Base-by-base conservation (phyloP, 495 filamentous ascomycete species). In the Lasiosphaeria miniovina region DNA sequence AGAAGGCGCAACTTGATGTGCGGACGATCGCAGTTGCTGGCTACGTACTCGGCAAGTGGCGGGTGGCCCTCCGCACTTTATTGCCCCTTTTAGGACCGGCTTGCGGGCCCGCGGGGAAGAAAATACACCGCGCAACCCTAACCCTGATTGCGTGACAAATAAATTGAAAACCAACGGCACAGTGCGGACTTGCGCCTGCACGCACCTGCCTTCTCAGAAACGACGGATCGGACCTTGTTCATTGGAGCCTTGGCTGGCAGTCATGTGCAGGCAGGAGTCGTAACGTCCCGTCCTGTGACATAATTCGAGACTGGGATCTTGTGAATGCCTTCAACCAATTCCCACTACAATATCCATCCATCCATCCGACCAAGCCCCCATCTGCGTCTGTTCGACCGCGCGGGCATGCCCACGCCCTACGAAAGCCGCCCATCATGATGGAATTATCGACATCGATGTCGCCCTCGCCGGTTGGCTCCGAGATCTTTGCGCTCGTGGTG, bases 401-500 rank as follows among this genome's bases (percentile, higher is more conserved):
- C 36, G 49, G 43, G 62, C 10, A 64, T 68, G 68, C 58, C 12
- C 55, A 38, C 24, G 24, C 2, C 24, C 24, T 24, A 49, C 55
- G 41, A 52, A 45, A 24, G 6, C 36, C 45, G 41, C 43, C 59
- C 63, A 61, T 48, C 58, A 70, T 68, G 64, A 61, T 65, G 14
- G 57, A 63, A 41, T 32, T 46, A 33, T 36, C 54, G 34, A 43
- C 40, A 34, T 17, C 60, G 43, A 46, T 40, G 41, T 61, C 65
- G 48, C 61, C 56, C 52, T 71, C 70, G 57, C 63, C 69, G 17
- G 60, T 72, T 17, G 48, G 55, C 15, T 74, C 71, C 40, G 58
- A 68, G 58, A 79, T 92, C 68, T 93, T 96, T 74, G 84, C 90
- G 64, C 66, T 85, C 55, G 59, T 88, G 65, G 78, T 89, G 52